Conservation (phyloP, 306 rosid species). For the Cucurbita moschata region DNA sequence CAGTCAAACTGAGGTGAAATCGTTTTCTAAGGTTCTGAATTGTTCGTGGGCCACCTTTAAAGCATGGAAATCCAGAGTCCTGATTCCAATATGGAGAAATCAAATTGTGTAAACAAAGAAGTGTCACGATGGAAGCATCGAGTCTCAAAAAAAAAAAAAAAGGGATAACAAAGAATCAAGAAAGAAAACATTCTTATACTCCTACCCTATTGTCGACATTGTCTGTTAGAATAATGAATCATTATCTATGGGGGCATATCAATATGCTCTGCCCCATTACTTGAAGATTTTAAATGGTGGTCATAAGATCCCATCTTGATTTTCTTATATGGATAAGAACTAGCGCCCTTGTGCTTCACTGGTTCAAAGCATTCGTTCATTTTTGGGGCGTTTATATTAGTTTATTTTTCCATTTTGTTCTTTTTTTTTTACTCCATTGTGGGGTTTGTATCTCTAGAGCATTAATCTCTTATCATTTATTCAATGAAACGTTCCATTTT, state of each 20-base stretch:
- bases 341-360: neutral
- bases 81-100: slow-evolving; percentile 26
- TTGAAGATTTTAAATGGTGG: neutral
- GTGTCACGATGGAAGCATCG: too few species aligned
- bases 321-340: neutral
- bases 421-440: too few species aligned
- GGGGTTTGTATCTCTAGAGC: too few species aligned
- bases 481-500: too few species aligned
- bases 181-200: too few species aligned
- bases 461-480: too few species aligned
- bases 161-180: too few species aligned
- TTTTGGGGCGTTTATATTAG: too few species aligned
- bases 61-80: slow-evolving; percentile 98
- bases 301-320: neutral
- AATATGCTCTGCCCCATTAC: neutral
- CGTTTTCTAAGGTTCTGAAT: slow-evolving; percentile 93
- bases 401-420: too few species aligned
- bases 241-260: neutral
- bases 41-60: slow-evolving; percentile 91
- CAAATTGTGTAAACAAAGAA: slow-evolving; percentile 12
- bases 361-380: neutral
- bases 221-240: neutral
- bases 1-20: slow-evolving; percentile 82
- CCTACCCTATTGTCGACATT: neutral
- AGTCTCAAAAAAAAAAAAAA: neutral